A percentile compares a stretch with the other conserved stretches of the same genome.
These are phyloP conservation scores for Cocos nucifera DNA, from an alignment of 176 grass and related monocot species.

Conservation along the genomic window DNA sequence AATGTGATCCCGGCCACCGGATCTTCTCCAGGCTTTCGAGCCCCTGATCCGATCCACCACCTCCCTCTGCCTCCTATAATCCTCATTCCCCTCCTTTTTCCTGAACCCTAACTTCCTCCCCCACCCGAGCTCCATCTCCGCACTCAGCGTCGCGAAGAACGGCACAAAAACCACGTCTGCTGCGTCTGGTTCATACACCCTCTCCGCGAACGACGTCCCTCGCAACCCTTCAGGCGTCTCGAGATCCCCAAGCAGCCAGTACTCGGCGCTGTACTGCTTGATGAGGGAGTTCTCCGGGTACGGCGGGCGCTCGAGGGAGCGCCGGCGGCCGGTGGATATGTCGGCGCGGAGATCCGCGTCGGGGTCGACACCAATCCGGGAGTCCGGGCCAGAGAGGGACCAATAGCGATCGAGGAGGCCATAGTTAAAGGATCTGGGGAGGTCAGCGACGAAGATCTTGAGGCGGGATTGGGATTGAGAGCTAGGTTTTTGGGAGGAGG, in stretches of 20 bases:
- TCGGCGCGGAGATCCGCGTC: conserved; percentile 12
- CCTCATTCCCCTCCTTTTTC: conserved; percentile 47
- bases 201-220: conserved; percentile 17
- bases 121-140: conserved; percentile 94
- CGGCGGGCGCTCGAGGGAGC: conserved; percentile 8
- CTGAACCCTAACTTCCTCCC: conserved; percentile 57
- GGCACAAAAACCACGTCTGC: conserved; percentile 86
- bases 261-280: conserved; percentile 88
- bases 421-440: conserved; percentile 65
- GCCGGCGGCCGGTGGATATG: conserved; percentile 17
- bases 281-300: conserved; percentile 70
- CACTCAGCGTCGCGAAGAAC: conserved; percentile 84
- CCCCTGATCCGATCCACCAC: conserved; percentile 54
- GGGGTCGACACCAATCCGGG: conserved; percentile 55
- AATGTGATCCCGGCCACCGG: conserved; percentile 68
- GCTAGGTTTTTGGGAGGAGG: conserved; percentile 16
- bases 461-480: conserved; percentile 20
- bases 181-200: conserved; percentile 43
- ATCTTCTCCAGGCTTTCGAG: conserved; percentile 59
- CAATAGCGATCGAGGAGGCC: conserved; percentile 84
- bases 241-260: conserved; percentile 76
- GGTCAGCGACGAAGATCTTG: conserved; percentile 64
- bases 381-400: conserved; percentile 52
- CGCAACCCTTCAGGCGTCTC: conserved; percentile 8
- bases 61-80: conserved; percentile 70